These are phyloP conservation scores for Mucor piriformis DNA, from an alignment of 371 early-diverging fungal species.

Conservation along the genomic window DNA sequence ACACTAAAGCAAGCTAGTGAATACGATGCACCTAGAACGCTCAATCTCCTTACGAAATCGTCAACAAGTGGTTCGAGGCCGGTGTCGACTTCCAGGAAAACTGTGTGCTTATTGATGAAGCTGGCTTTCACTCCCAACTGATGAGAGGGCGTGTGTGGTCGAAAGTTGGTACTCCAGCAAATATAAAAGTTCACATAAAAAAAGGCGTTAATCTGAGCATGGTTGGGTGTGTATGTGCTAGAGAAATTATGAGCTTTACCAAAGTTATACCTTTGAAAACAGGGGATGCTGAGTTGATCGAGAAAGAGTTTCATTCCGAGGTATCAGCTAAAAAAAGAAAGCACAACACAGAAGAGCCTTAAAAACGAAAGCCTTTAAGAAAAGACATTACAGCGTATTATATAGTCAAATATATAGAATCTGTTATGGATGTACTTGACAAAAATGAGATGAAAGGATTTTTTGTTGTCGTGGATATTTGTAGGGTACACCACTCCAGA, in stretches of 20 bases:
- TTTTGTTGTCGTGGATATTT: conserved; percentile 6
- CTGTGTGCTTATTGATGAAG: conserved; percentile 4
- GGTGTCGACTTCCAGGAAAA: not conserved
- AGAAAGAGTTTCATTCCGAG: conserved; percentile 14
- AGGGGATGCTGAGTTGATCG: conserved; percentile 6
- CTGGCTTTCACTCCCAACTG: conserved; percentile 14
- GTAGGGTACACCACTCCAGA: no score
- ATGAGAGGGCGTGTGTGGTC: conserved; percentile 23
- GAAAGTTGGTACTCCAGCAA: conserved; percentile 9
- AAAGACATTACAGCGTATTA: not conserved
- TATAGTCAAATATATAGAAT: not conserved
- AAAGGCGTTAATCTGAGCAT: conserved; percentile 16
- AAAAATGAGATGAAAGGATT: conserved; percentile 1
- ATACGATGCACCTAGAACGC: conserved; percentile 8
- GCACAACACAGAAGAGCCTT: conserved; percentile 6
- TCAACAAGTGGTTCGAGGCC: not conserved
- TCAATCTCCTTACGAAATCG: not conserved
- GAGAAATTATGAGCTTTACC: not conserved
- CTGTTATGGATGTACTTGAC: conserved; percentile 1
- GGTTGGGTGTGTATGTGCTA: conserved; percentile 1
- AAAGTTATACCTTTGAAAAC: conserved; percentile 15
- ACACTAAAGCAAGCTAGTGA: conserved; percentile 14
- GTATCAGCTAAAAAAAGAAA: conserved; percentile 14
- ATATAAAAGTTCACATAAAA: conserved; percentile 13
- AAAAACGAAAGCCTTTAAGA: conserved; percentile 6